Conservation (phyloP, 495 filamentous ascomycete species). For the Hypoxylon subgilvum region DNA sequence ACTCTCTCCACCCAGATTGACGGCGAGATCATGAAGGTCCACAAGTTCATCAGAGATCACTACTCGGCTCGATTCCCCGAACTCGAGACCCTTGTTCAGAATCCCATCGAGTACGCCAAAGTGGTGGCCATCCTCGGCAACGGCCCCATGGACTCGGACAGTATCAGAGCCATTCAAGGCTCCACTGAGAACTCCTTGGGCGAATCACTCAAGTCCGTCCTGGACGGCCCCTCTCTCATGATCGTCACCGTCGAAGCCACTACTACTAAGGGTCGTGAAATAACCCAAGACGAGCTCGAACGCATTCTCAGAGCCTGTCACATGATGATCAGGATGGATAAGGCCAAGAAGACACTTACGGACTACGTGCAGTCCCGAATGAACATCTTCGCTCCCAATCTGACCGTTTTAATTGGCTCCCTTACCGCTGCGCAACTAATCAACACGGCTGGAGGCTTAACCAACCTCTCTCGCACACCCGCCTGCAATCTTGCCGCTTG, state of each 20-base stretch:
- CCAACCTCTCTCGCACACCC: slow-evolving; percentile 86
- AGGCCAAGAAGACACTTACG: slow-evolving; percentile 84
- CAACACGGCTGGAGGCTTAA: slow-evolving; percentile 88
- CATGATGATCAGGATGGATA: slow-evolving; percentile 84
- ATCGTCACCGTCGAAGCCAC: slow-evolving; percentile 95
- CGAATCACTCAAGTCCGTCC: slow-evolving; percentile 72
- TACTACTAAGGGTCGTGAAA: slow-evolving; percentile 78
- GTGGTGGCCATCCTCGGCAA: slow-evolving; percentile 93
- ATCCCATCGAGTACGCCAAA: slow-evolving; percentile 93
- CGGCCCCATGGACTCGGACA: slow-evolving; percentile 83
- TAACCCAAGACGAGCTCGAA: slow-evolving; percentile 76
- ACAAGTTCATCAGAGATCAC: slow-evolving; percentile 94
- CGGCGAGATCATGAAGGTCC: slow-evolving; percentile 87
- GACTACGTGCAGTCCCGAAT: slow-evolving; percentile 98
- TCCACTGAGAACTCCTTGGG: slow-evolving; percentile 78
- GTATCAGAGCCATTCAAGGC: slow-evolving; percentile 73
- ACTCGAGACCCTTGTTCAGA: slow-evolving; percentile 91
- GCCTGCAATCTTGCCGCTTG: slow-evolving; percentile 90
- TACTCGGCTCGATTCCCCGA: slow-evolving; percentile 94
- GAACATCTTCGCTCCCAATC: slow-evolving; percentile 92
- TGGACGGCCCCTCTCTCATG: slow-evolving; percentile 91
- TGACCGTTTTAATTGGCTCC: slow-evolving; percentile 90
- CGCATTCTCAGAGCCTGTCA: slow-evolving; percentile 79
- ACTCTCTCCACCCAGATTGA: slow-evolving; percentile 87
- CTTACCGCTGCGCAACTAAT: slow-evolving; percentile 96